Evolutionary conservation across 106 monocot genomes (phyloP).

Genomic region (Apostasia ramifera): DNA sequence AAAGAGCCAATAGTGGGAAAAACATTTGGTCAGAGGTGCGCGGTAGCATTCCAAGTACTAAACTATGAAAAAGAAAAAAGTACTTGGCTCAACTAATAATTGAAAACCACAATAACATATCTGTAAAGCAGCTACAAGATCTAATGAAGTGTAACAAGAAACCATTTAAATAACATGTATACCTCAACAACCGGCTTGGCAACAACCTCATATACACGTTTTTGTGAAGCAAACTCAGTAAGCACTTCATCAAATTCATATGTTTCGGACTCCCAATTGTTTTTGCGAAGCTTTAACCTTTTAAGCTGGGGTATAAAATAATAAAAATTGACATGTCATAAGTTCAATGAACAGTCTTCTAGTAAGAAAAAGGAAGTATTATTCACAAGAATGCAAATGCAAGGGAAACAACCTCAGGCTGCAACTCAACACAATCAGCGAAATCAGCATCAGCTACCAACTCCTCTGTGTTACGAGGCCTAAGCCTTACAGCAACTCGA

Average conservation of each 20-base stretch:
- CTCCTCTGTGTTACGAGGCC: constrained; percentile 90
- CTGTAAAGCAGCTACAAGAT: too few species aligned
- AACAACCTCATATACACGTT: constrained; percentile 95
- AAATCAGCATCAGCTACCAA: constrained; percentile 89
- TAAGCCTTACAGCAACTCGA: constrained; percentile 87
- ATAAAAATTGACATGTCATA: neutral
- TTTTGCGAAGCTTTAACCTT: constrained; percentile 93
- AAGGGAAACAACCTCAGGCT: constrained; percentile 60
- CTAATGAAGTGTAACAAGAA: neutral
- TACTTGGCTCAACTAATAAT: too few species aligned
- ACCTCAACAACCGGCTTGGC: constrained; percentile 99
- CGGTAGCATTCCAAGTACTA: too few species aligned
- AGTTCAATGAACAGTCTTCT: neutral
- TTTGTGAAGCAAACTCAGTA: constrained; percentile 91
- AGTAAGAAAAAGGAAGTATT: neutral
- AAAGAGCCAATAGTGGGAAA: too few species aligned
- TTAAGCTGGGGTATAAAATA: constrained; percentile 51
- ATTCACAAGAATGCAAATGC: neutral
- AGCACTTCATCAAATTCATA: constrained; percentile 99
- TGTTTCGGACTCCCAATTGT: constrained; percentile 98
- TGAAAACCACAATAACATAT: too few species aligned
- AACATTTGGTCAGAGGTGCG: too few species aligned
- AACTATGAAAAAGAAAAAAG: too few species aligned
- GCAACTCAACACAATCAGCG: constrained; percentile 97
- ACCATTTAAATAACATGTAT: constrained; percentile 7